These are phyloP conservation scores for Escovopsis weberi DNA, from an alignment of 2,329 filamentous ascomycete species.

Conservation along the genomic window DNA sequence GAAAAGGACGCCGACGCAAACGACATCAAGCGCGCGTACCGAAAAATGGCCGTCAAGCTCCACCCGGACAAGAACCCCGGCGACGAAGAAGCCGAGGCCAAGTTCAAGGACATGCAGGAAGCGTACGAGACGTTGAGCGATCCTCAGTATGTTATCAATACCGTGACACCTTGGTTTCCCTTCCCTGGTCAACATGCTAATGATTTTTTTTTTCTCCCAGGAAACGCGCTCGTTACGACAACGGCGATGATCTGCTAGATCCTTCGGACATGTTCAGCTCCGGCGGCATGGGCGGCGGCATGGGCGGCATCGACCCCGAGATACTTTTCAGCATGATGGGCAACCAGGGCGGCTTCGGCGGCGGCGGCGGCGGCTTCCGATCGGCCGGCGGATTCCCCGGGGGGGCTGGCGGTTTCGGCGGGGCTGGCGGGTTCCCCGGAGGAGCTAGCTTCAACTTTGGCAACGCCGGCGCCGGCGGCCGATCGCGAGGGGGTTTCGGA, in stretches of 20 bases:
- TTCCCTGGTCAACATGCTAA: too few species aligned
- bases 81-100: constrained; percentile 67
- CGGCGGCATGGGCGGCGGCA: constrained; percentile 49
- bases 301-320: constrained; percentile 59
- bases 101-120: constrained; percentile 97
- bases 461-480: constrained; percentile 16
- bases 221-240: constrained; percentile 84
- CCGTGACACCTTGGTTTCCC: too few species aligned
- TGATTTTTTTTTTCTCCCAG: constrained; percentile 23
- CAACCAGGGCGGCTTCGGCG: constrained; percentile 42
- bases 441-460: constrained; percentile 42
- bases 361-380: constrained; percentile 31
- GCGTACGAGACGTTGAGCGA: constrained; percentile 94
- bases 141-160: constrained; percentile 52
- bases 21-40: constrained; percentile 93
- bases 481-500: constrained; percentile 23
- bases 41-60: constrained; percentile 83
- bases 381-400: constrained; percentile 36
- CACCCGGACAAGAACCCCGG: constrained; percentile 97
- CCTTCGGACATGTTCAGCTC: constrained; percentile 72
- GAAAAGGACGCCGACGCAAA: constrained; percentile 71
- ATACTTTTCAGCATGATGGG: constrained; percentile 79
- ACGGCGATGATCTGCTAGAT: constrained; percentile 80
- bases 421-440: constrained; percentile 34
- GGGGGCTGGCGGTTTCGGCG: constrained; percentile 35